These are phyloP conservation scores for Fusarium sp. DNA, from an alignment of 2,329 filamentous ascomycete genomes.

Conservation along the genomic window DNA sequence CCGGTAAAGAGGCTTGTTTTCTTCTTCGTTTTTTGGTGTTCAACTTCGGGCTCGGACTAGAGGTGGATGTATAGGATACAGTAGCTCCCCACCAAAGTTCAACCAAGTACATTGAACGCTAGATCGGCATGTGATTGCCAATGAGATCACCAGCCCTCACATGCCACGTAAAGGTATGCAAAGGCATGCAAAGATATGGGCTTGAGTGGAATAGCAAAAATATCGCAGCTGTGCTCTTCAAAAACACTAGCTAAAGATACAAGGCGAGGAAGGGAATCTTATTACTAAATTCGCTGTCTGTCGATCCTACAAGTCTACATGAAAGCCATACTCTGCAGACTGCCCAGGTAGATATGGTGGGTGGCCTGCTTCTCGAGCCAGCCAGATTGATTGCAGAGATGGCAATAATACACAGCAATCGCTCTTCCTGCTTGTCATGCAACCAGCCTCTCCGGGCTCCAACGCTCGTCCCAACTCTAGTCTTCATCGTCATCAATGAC, in stretches of 20 bases:
- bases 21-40: background rate
- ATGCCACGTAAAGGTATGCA: constrained; percentile 8
- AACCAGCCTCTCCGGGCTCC: constrained; percentile 5
- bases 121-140: constrained; percentile 46
- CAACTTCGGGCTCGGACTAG: background rate
- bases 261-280: background rate
- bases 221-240: no score
- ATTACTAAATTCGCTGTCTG: background rate
- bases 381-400: constrained; percentile 9
- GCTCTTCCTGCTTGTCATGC: constrained; percentile 7
- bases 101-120: constrained; percentile 34
- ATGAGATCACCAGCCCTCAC: constrained; percentile 39
- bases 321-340: background rate
- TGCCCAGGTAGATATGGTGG: background rate
- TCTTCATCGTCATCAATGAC: constrained; percentile 70
- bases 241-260: background rate
- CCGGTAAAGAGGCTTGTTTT: background rate
- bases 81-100: constrained; percentile 37
- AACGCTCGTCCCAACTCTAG: constrained; percentile 40
- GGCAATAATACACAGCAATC: constrained; percentile 29
- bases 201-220: background rate
- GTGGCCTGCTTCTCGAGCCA: background rate
- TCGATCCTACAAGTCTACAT: constrained; percentile 2
- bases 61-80: constrained; percentile 8
- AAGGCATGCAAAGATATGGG: background rate